These are phyloP conservation scores for Ramichloridium luteum DNA, from an alignment of 2,329 filamentous ascomycete genomes.

Conservation along the genomic window DNA sequence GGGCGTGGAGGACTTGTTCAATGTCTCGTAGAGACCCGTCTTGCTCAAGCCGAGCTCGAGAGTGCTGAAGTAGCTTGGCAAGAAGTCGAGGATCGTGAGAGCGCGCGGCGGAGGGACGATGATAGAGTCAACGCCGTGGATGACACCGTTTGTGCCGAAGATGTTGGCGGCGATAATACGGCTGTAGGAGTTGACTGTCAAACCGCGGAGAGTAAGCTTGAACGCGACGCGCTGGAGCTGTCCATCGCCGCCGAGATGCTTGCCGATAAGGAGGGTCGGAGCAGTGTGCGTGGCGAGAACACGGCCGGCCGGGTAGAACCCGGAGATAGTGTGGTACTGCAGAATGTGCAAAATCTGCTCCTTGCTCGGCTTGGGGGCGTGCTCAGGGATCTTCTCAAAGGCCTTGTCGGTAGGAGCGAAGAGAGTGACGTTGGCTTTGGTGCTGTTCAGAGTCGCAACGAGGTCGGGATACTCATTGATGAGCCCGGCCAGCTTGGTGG, in stretches of 20 bases:
- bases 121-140: slow-evolving; percentile 64
- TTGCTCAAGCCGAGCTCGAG: slow-evolving; percentile 61
- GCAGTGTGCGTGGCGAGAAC: slow-evolving; percentile 63
- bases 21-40: slow-evolving; percentile 54
- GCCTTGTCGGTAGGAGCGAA: slow-evolving; percentile 70
- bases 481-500: slow-evolving; percentile 63
- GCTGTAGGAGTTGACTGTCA: slow-evolving; percentile 66
- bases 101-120: slow-evolving; percentile 63
- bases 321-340: slow-evolving; percentile 61
- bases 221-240: slow-evolving; percentile 57
- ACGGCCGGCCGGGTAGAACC: slow-evolving; percentile 51
- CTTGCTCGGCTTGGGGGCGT: slow-evolving; percentile 51
- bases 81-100: slow-evolving; percentile 49
- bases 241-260: slow-evolving; percentile 48
- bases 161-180: slow-evolving; percentile 59
- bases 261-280: slow-evolving; percentile 51
- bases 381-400: slow-evolving; percentile 52
- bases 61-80: slow-evolving; percentile 65
- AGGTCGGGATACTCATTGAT: slow-evolving; percentile 61
- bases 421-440: slow-evolving; percentile 61
- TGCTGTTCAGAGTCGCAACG: slow-evolving; percentile 61
- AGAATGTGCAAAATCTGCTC: slow-evolving; percentile 58
- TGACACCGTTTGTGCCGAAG: slow-evolving; percentile 63
- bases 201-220: slow-evolving; percentile 48
- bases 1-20: slow-evolving; percentile 41